These are phyloP conservation scores for Calonectria henricotiae DNA, from an alignment of 2,329 filamentous ascomycete species.

Conservation along the genomic window DNA sequence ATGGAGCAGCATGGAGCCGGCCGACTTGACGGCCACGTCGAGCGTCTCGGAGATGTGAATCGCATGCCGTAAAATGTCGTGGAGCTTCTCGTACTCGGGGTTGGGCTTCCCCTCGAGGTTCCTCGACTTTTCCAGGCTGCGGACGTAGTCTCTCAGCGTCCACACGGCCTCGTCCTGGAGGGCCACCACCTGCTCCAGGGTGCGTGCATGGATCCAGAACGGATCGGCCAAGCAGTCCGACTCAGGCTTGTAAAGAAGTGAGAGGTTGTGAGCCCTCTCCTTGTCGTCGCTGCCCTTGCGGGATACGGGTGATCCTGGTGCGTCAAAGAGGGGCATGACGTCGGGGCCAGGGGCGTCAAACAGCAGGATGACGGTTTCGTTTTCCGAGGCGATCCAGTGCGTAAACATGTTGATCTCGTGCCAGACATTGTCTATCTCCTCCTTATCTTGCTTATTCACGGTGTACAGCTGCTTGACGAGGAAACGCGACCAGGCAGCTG, in stretches of 20 bases:
- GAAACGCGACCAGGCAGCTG: slow-evolving; percentile 22
- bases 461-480: slow-evolving; percentile 21
- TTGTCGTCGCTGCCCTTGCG: not conserved
- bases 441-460: not conserved
- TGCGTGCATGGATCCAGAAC: slow-evolving; percentile 19
- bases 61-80: slow-evolving; percentile 63
- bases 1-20: slow-evolving; percentile 55
- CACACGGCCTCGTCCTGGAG: slow-evolving; percentile 50
- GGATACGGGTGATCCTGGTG: not conserved
- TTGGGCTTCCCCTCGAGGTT: slow-evolving; percentile 42
- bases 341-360: slow-evolving; percentile 3
- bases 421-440: not conserved
- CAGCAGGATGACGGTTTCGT: slow-evolving; percentile 23
- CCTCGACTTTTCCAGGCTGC: slow-evolving; percentile 54
- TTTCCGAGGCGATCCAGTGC: slow-evolving; percentile 6
- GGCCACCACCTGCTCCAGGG: slow-evolving; percentile 1
- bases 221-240: slow-evolving; percentile 1
- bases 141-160: slow-evolving; percentile 58
- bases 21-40: slow-evolving; percentile 55
- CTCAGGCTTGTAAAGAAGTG: not conserved
- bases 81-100: slow-evolving; percentile 58
- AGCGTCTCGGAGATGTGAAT: slow-evolving; percentile 65
- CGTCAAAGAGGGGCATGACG: not conserved
- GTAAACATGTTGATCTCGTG: slow-evolving; percentile 28
- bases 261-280: not conserved